Evolutionary conservation across 2,329 filamentous ascomycete species (phyloP), one percentile per base, ranked within the genome.

Genomic region (Neospermospora avenae): DNA sequence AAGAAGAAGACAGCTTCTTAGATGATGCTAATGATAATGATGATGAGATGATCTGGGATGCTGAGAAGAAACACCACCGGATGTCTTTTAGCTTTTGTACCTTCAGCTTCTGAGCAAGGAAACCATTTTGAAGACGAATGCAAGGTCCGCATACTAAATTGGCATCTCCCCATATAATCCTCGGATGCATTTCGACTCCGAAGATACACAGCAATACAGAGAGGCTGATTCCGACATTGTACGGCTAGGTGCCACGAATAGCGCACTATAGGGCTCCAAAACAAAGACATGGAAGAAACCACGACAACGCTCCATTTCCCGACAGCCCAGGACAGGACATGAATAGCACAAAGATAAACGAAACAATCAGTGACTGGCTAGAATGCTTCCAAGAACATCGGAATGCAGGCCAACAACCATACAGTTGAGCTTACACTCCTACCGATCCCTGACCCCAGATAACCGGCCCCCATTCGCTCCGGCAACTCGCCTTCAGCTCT

Each of bases 41-140:
- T 45, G 55, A 58, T 28, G 37, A 59, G 11, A 49, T 51, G 53
- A 56, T 45, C 54, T 28, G 22, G n/a, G 34, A 37, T 52, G 48
- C 16, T 10, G 28, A 24, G 8, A 37, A 34, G 1, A 35, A 37
- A 22, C 18, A 54, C 41, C 34, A 53, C 58, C 41, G 55, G 55
- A 61, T 54, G 44, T 54, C 54, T 37, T 51, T 34, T n/a, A 48
- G 28, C 41, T 61, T 57, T 42, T 61, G 55, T 61, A 61, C 54
- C 22, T 44, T 16, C 31, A 57, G 34, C 35, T 54, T 8, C 37
- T 28, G 22, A 54, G 49, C 39, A 55, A 31, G 55, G 2, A 48
- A 37, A 14, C 31, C 42, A 18, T 42, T 24, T 16, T 16, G 3
- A 56, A 42, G 8, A n/a, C 22, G 25, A 22, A 34, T 16, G 16